Evolutionary conservation across 495 filamentous ascomycete genomes (phyloP).

Genomic region (Evernia prunastri): DNA sequence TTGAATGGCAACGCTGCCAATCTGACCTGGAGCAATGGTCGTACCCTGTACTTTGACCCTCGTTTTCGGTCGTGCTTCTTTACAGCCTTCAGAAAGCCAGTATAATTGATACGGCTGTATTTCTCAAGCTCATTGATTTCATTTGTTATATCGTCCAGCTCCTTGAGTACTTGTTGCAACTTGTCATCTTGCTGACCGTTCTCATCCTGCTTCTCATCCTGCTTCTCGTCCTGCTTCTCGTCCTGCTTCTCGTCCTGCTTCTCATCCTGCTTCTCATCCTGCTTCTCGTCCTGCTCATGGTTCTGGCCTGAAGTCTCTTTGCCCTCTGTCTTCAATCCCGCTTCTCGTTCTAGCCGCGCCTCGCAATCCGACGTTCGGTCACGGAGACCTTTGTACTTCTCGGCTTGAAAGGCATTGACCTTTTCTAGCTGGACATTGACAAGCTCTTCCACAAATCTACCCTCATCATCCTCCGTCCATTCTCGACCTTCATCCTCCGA

Average conservation of each 20-base stretch:
- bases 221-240: slow-evolving; percentile 51
- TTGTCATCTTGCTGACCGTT: slow-evolving; percentile 42
- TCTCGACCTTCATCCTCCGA: slow-evolving; percentile 45
- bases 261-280: slow-evolving; percentile 32
- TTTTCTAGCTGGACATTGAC: slow-evolving; percentile 93
- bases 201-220: slow-evolving; percentile 32
- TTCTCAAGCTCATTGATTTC: slow-evolving; percentile 91
- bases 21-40: slow-evolving; percentile 82
- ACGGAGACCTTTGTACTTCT: slow-evolving; percentile 63
- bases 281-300: slow-evolving; percentile 10
- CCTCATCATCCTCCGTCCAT: slow-evolving; percentile 97
- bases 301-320: slow-evolving; percentile 22
- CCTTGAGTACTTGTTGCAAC: slow-evolving; percentile 63
- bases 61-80: slow-evolving; percentile 97
- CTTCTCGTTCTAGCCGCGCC: slow-evolving; percentile 44
- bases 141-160: slow-evolving; percentile 79
- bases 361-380: slow-evolving; percentile 57
- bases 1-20: slow-evolving; percentile 86
- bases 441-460: slow-evolving; percentile 85
- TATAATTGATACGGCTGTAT: slow-evolving; percentile 94
- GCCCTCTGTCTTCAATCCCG: slow-evolving; percentile 24
- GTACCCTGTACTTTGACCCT: slow-evolving; percentile 73
- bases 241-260: slow-evolving; percentile 41
- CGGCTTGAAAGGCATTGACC: slow-evolving; percentile 80
- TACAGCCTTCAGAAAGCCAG: slow-evolving; percentile 92